These are phyloP conservation scores for Citrus sp. DNA, from an alignment of 345 rosid genomes.

Conservation along the genomic window DNA sequence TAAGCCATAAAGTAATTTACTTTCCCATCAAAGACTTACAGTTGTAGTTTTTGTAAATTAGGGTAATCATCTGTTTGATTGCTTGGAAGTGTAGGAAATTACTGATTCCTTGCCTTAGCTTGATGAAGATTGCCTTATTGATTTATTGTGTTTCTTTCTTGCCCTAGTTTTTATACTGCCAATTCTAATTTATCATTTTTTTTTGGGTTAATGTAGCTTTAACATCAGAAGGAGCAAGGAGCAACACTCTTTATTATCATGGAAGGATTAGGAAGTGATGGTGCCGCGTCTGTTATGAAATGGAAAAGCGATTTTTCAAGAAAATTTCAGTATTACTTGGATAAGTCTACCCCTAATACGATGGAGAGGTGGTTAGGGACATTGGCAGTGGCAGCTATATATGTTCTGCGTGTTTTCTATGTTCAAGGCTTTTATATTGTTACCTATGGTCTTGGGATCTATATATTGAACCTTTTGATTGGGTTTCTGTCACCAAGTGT, in stretches of 20 bases:
- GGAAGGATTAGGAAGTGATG: constrained; percentile 38
- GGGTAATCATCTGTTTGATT: background rate
- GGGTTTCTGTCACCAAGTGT: constrained; percentile 76
- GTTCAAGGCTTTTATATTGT: constrained; percentile 60
- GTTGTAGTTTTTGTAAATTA: background rate
- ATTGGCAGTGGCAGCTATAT: constrained; percentile 44
- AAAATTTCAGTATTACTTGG: constrained; percentile 48
- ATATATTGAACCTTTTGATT: constrained; percentile 70
- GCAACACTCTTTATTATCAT: constrained; percentile 12
- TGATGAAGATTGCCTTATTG: background rate
- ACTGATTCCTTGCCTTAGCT: background rate
- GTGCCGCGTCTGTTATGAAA: constrained; percentile 30
- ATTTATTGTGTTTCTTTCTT: background rate
- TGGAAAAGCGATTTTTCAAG: constrained; percentile 45
- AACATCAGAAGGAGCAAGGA: background rate
- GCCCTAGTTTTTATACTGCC: background rate
- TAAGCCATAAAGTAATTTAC: background rate
- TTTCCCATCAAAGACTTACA: background rate
- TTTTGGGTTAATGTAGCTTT: constrained; percentile 6
- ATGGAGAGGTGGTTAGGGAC: constrained; percentile 61
- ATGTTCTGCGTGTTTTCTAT: constrained; percentile 50
- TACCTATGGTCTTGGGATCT: constrained; percentile 69
- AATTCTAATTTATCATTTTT: background rate
- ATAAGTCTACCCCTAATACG: constrained; percentile 43
- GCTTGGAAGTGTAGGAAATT: background rate